These are phyloP conservation scores for Metschnikowia anglica DNA, from an alignment of 805 yeast genomes.

Conservation along the genomic window DNA sequence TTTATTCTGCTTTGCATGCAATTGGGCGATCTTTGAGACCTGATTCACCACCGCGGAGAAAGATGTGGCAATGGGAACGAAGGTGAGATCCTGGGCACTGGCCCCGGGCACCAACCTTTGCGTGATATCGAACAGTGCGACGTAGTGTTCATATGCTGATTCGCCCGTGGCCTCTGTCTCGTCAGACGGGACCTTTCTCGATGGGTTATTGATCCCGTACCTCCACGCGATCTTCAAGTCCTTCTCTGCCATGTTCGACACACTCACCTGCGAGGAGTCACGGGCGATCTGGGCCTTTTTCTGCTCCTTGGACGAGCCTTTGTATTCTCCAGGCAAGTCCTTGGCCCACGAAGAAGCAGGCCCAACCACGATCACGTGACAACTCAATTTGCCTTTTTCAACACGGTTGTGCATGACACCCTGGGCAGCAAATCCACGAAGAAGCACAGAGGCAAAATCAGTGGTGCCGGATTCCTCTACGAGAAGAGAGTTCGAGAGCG, in stretches of 20 bases:
- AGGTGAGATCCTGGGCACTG: conserved; percentile 56
- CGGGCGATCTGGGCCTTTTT: conserved; percentile 57
- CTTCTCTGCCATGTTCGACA: conserved; percentile 56
- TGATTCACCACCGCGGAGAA: conserved; percentile 33
- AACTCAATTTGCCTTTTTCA: conserved; percentile 33
- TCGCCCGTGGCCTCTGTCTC: conserved; percentile 18
- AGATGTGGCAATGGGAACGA: conserved; percentile 41
- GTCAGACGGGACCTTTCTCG: conserved; percentile 19
- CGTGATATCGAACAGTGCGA: conserved; percentile 74
- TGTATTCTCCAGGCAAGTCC: conserved; percentile 74
- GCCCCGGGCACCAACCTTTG: conserved; percentile 68
- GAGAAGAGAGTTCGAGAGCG: conserved; percentile 67
- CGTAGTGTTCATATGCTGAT: conserved; percentile 47
- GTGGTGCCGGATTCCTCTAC: conserved; percentile 87
- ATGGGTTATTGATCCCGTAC: conserved; percentile 52
- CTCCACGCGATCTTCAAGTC: conserved; percentile 94
- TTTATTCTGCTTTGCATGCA: conserved; percentile 41
- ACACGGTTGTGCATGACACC: conserved; percentile 67
- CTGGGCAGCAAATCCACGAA: conserved; percentile 71
- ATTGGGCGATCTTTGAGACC: conserved; percentile 39
- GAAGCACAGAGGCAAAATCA: conserved; percentile 72
- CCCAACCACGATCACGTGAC: conserved; percentile 68
- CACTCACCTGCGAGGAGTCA: conserved; percentile 64
- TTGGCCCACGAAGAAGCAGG: conserved; percentile 57
- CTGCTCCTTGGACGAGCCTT: conserved; percentile 64